Base-by-base conservation (phyloP, 1,284 basidiomycete genomes). In the Microbotryomycetes sp. region DNA sequence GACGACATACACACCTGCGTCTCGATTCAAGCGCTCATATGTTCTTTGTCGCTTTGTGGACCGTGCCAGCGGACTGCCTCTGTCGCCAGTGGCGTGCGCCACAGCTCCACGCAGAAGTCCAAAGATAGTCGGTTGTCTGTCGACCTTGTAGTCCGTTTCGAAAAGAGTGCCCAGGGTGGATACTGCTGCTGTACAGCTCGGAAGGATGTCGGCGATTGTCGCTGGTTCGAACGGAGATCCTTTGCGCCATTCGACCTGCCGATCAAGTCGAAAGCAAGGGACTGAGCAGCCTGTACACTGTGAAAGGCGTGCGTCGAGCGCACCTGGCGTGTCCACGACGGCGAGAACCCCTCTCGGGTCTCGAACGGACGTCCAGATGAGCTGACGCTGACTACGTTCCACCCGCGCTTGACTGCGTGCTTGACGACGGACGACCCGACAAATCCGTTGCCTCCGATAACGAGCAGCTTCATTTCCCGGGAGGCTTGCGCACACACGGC, bases 111-210 rank as follows among this genome's bases (percentile, higher is more conserved):
- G 69, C 26, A 86, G 59, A 68, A 87, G 79, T 5, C 45, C 54
- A 2, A 68, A 23, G 3, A 64, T 58, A 5, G 83, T 83, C 21
- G 79, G 78, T 66, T 79, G 78, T 50, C 92, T 70, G 28, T 84
- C 82, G 30, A 78, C 73, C 76, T 98, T 98, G 81, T 98, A 98
- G 47, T 79, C 80, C 69, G 85, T 83, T 75, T 96, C 91, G 52
- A 97, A 79, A 53, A 98, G 82, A 45, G 87, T 91, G 47, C 94
- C 94, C n/a, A 97, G 81, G 1, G 96, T 94, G 74, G 97, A 91
- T 41, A 97, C 91, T 26, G 96, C 88, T 3, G 88, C 91, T 16
- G 82, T 82, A 28, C 81, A 82, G 55, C 76, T 76, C 2, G 82
- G 79, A 35, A 94, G 79, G 21, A 92, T 78, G 58, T 83, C 78